Evolutionary conservation across 176 grass and related monocot genomes (phyloP), one percentile per base, ranked within the genome.

Genomic region (Musa acuminata): DNA sequence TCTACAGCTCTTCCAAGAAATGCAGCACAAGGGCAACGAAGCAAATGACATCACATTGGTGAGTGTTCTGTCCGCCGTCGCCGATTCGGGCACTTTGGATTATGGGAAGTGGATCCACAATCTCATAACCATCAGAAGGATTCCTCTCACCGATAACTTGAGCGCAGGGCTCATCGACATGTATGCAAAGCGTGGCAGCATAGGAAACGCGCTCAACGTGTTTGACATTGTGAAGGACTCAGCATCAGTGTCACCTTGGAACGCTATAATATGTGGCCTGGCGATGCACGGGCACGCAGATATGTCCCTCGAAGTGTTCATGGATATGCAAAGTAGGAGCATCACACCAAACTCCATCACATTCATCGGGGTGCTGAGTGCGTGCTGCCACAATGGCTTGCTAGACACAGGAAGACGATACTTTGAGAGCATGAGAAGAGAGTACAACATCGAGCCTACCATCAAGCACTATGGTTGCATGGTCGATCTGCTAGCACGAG

Each of bases 391-490:
- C 78, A 64, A 82, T 72, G 92, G 92, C 9, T 78, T 89, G 72
- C 71, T 96, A 13, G 52, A 52, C 1, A 51, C 82, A 71, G 89
- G 92, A 49, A 85, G 75, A 50, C 78, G 17, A 16, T 80, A 91
- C 72, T 92, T 96, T 9, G 78, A 89, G 51, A 62, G 72, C 29
- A 92, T 92, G 92, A 86, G 49, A 9, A 70, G 64, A 58, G 66
- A 87, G 23, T 89, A 84, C 69, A 62, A 66, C 57, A 87, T 96
- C 53, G 77, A 83, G 17, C 92, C 84, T 8, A 89, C 86, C 51
- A 87, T 92, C 62, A 91, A 96, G 79, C 92, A 96, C 77, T 96
- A 96, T 49, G 92, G 92, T 62, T 96, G 92, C 78, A 92, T 96
- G 84, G 75, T 92, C 69, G 84, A 91, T 83, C 87, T 96, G 63